These are phyloP conservation scores for Ascochyta koolunga DNA, from an alignment of 2,329 filamentous ascomycete genomes.

Conservation along the genomic window DNA sequence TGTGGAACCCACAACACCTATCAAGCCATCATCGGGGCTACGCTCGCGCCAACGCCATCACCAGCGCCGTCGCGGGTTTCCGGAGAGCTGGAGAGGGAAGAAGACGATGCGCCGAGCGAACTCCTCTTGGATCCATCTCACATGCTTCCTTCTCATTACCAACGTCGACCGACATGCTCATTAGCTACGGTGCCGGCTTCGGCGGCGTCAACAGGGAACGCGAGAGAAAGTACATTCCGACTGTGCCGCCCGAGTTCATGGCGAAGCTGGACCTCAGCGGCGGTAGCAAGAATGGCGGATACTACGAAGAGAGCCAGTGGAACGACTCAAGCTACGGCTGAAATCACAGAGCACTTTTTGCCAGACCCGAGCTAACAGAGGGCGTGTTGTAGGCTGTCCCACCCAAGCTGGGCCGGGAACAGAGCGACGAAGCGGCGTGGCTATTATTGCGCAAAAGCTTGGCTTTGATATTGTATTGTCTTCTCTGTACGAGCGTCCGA, in stretches of 20 bases:
- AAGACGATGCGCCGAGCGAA: conserved; percentile 73
- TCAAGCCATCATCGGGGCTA: conserved; percentile 33
- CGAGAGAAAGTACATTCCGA: conserved; percentile 94
- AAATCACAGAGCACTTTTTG: conserved; percentile 2
- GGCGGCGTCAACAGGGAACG: conserved; percentile 90
- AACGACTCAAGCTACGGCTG: conserved; percentile 44
- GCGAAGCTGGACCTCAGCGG: conserved; percentile 75
- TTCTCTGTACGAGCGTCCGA: no score
- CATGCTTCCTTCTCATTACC: conserved; percentile 93
- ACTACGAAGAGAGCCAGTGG: conserved; percentile 42
- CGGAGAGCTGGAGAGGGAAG: conserved; percentile 62
- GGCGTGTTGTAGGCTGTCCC: conserved; percentile 2
- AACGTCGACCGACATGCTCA: conserved; percentile 95
- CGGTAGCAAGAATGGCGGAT: conserved; percentile 37
- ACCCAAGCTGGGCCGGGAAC: conserved; percentile 1
- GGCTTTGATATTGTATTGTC: background rate
- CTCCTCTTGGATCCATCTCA: conserved; percentile 86
- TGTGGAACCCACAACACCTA: conserved; percentile 40
- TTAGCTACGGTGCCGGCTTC: conserved; percentile 93
- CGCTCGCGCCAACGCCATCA: conserved; percentile 30
- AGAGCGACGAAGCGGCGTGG: background rate
- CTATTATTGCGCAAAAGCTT: background rate
- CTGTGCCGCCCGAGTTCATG: conserved; percentile 90
- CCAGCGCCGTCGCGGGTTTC: conserved; percentile 43
- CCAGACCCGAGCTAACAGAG: background rate